Evolutionary conservation across 371 early-diverging fungal genomes (phyloP).

Genomic region (Dichotomocladium elegans): DNA sequence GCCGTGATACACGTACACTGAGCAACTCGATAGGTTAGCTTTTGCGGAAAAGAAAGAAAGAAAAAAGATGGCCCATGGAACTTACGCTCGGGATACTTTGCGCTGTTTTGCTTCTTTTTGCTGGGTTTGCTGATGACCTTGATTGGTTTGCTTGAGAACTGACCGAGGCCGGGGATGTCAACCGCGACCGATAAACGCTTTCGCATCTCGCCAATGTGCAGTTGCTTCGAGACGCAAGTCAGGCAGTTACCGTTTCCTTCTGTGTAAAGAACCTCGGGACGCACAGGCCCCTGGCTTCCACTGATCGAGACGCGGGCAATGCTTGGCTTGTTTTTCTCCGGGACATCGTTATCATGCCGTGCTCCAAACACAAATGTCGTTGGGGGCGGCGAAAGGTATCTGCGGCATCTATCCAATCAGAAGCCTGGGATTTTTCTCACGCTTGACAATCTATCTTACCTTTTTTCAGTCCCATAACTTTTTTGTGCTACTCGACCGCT

Average conservation of each 20-base stretch:
- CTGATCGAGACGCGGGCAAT: not conserved
- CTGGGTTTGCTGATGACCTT: constrained; percentile 79
- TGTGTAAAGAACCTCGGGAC: not conserved
- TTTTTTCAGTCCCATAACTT: constrained; percentile 74
- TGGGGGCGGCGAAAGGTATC: not conserved
- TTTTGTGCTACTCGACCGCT: constrained; percentile 77
- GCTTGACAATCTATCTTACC: constrained; percentile 19
- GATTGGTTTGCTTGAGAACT: constrained; percentile 67
- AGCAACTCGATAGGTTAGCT: not conserved
- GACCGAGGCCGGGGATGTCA: constrained; percentile 54
- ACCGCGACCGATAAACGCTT: constrained; percentile 66
- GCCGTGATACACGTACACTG: constrained; percentile 70
- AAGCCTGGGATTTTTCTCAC: constrained; percentile 10
- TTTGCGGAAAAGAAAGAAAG: not conserved
- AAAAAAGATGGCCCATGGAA: not conserved
- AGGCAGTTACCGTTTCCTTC: not conserved
- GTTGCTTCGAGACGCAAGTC: constrained; percentile 68
- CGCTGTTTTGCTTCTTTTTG: constrained; percentile 69
- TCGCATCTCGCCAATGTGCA: constrained; percentile 74
- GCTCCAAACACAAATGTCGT: not conserved
- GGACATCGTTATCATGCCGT: not conserved
- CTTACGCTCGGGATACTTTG: constrained; percentile 65
- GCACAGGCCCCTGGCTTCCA: not conserved
- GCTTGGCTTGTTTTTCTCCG: not conserved
- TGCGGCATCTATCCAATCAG: constrained; percentile 1